Evolutionary conservation across 140 eudicot species (phyloP).

Genomic region (Bidens hawaiensis): DNA sequence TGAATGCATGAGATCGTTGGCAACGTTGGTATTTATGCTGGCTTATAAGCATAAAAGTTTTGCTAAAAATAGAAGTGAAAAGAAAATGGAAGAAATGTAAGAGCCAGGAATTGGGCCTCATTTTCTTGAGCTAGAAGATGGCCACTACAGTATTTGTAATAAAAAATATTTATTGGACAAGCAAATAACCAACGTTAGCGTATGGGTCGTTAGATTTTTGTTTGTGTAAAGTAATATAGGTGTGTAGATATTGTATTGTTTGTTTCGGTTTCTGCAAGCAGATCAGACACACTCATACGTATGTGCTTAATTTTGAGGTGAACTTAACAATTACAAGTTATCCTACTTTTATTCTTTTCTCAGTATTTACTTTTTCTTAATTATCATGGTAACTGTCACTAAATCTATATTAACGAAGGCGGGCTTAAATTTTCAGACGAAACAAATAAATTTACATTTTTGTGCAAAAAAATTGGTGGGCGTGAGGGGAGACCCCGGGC

Average conservation of each 20-base stretch:
- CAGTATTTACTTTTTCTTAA: too few relatives aligned
- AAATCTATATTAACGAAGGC: too few relatives aligned
- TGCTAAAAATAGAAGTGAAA: slow-evolving; percentile 31
- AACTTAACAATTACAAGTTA: background rate
- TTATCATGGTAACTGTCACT: too few relatives aligned
- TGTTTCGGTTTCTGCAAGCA: background rate
- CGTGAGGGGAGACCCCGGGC: too few relatives aligned
- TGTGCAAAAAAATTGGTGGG: too few relatives aligned
- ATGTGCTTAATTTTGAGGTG: background rate
- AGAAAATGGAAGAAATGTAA: background rate
- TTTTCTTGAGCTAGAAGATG: slow-evolving; percentile 24
- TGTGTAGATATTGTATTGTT: background rate
- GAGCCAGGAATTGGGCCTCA: slow-evolving; percentile 23
- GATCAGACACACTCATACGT: background rate
- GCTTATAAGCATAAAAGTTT: slow-evolving; percentile 2
- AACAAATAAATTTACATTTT: too few relatives aligned
- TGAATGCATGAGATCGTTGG: slow-evolving; percentile 13
- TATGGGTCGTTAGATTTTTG: slow-evolving; percentile 9
- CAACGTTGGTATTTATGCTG: slow-evolving; percentile 31
- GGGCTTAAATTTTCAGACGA: too few relatives aligned
- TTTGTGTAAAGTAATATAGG: background rate
- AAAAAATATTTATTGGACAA: slow-evolving; percentile 10
- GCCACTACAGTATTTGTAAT: slow-evolving; percentile 2
- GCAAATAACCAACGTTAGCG: slow-evolving; percentile 9
- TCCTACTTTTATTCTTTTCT: too few relatives aligned